Evolutionary conservation across 768 basidiomycete genomes (phyloP), one percentile per base, ranked within the genome.

Genomic region (Serendipita sp.): DNA sequence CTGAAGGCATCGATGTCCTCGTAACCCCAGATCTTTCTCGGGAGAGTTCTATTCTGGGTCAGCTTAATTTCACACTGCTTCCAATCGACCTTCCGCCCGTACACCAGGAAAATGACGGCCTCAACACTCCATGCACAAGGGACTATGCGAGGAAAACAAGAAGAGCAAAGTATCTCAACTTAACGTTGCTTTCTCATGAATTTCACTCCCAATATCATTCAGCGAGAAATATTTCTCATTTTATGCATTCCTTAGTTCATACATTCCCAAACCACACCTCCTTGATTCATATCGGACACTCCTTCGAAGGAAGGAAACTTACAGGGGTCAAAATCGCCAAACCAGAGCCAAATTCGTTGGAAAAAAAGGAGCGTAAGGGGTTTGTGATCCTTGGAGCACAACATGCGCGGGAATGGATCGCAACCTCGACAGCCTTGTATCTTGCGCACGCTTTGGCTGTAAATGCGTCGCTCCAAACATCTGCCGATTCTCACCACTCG

Each of bases 361-460:
- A 60, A 30, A 44, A 7, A 56, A 42, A 43, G 48, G 62, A 51
- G 42, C 68, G 61, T 65, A 70, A 63, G 63, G 84, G 82, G 11
- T 80, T 90, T 65, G 80, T 90, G 11, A 75, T 91, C 41, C 73
- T 81, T 2, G 85, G 85, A 16, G 84, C 85, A 0, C 85, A 86
- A 68, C 88, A 90, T 70, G 85, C 84, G 17, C 75, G 88, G 48
- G 88, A 88, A 85, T 93, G 90, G 90, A 79, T 93, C 60, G 84
- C 88, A 2, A 83, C 86, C 0, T 78, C 88, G 0, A 80, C 88
- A 0, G 75, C 85, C 0, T 74, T 87, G 11, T 90, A 90, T 69
- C 69, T 89, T 42, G 78, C 84, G 0, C 89, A 93, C 68, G 79
- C 83, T 0, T 77, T 93, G 3, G 75, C 86, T 3, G 72, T 80